These are phyloP conservation scores for Lumnitzera racemosa DNA, from an alignment of 345 rosid species.

Conservation along the genomic window DNA sequence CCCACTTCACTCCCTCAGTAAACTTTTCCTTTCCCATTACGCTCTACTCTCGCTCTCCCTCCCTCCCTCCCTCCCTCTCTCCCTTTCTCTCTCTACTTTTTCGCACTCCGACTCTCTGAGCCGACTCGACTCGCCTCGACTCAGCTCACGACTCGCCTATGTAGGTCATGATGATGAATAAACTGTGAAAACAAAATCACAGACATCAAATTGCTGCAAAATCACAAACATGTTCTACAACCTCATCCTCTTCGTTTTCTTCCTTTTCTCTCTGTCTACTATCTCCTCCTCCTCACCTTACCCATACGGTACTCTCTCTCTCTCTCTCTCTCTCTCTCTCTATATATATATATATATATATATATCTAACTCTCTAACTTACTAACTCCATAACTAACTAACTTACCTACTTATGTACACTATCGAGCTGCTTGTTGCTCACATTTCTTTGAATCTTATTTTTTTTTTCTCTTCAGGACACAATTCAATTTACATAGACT, in stretches of 20 bases:
- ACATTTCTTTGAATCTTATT: not conserved
- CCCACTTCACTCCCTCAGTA: constrained; percentile 13
- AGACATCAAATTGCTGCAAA: too few relatives aligned
- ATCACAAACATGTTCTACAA: too few relatives aligned
- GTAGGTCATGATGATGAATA: too few relatives aligned
- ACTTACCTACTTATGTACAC: not conserved
- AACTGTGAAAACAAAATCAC: too few relatives aligned
- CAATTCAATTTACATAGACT: constrained; percentile 63
- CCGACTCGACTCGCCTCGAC: too few relatives aligned
- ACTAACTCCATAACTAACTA: not conserved
- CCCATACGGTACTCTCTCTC: constrained; percentile 19
- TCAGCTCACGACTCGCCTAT: too few relatives aligned
- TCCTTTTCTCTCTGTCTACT: constrained; percentile 2
- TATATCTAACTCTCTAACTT: too few relatives aligned
- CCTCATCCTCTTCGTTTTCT: constrained; percentile 6
- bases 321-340: not conserved
- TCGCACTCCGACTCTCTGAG: too few relatives aligned
- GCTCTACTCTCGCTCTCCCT: not conserved
- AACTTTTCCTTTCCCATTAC: not conserved
- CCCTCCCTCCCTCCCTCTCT: not conserved
- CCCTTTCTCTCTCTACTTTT: not conserved
- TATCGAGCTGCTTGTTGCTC: not conserved
- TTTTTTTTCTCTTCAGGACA: constrained; percentile 9
- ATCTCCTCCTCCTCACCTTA: constrained; percentile 1
- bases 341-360: not conserved